A percentile compares a stretch with the other conserved stretches of the same genome.
phyloP scores from a whole-genome alignment of 2,329 filamentous ascomycete genomes.

The Thielaviopsis musarum region DNA sequence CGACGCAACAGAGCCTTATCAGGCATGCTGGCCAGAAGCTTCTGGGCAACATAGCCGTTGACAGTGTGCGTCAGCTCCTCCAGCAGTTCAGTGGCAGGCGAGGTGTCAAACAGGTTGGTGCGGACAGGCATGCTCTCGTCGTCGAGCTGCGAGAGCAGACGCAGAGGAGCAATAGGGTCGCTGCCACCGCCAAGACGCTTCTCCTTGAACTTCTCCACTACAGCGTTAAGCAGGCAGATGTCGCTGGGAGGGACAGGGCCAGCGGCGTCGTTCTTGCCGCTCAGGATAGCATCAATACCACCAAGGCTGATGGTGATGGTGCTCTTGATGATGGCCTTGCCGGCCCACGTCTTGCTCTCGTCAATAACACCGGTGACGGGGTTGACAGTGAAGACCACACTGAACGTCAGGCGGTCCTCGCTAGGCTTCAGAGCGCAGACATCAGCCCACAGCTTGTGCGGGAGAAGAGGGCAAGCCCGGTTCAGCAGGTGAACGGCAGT shows the following conservation, averaged over 20 bases:
- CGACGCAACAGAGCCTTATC: slow-evolving; percentile 87
- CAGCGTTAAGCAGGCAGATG: slow-evolving; percentile 61
- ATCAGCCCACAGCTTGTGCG: slow-evolving; percentile 67
- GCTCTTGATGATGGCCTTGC: slow-evolving; percentile 87
- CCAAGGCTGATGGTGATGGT: slow-evolving; percentile 68
- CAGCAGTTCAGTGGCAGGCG: slow-evolving; percentile 75
- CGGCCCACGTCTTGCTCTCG: slow-evolving; percentile 84
- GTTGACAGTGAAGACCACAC: slow-evolving; percentile 84
- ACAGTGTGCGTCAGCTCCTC: slow-evolving; percentile 92
- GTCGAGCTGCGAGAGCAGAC: slow-evolving; percentile 82
- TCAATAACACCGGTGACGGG: slow-evolving; percentile 58
- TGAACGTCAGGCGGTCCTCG: slow-evolving; percentile 82
- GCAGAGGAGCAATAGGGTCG: slow-evolving; percentile 66
- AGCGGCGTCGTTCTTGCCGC: slow-evolving; percentile 45
- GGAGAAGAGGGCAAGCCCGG: slow-evolving; percentile 72
- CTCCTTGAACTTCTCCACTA: slow-evolving; percentile 84
- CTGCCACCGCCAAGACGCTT: slow-evolving; percentile 65
- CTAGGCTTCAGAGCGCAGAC: slow-evolving; percentile 74
- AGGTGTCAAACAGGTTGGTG: slow-evolving; percentile 88
- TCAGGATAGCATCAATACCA: slow-evolving; percentile 70
- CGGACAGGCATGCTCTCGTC: slow-evolving; percentile 97
- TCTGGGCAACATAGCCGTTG: slow-evolving; percentile 77
- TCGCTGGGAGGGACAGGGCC: slow-evolving; percentile 45
- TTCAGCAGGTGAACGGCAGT: slow-evolving; percentile 92
- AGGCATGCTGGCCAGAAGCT: slow-evolving; percentile 59